These are phyloP conservation scores for Lachnellula arida DNA, from an alignment of 2,329 filamentous ascomycete species.

Conservation along the genomic window DNA sequence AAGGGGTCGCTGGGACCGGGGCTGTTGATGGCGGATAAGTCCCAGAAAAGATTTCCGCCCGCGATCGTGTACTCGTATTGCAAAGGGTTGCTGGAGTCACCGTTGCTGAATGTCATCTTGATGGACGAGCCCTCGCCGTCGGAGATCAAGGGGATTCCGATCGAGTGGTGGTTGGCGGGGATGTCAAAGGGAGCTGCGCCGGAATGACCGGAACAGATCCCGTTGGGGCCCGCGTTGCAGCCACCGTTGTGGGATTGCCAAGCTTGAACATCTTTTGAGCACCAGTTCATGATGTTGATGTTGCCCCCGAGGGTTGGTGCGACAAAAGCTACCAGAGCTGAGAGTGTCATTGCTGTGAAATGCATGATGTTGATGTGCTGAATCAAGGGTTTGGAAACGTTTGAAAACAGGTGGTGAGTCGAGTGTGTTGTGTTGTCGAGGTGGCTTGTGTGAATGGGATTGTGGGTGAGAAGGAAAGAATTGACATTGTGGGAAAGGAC, in stretches of 20 bases:
- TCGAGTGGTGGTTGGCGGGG: background rate
- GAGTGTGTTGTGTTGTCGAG: too few species aligned
- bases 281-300: background rate
- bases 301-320: too few species aligned
- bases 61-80: slow-evolving; percentile 11
- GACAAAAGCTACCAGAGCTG: too few species aligned
- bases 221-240: slow-evolving; percentile 4
- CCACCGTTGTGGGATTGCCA: slow-evolving; percentile 4
- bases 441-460: too few species aligned
- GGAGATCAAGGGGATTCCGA: background rate
- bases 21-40: slow-evolving; percentile 11
- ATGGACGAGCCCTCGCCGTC: slow-evolving; percentile 3
- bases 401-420: too few species aligned
- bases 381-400: too few species aligned
- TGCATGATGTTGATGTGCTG: too few species aligned
- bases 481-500: too few species aligned
- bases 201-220: background rate
- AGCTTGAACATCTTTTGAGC: background rate
- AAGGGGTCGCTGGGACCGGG: slow-evolving; percentile 5
- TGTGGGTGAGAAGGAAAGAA: too few species aligned
- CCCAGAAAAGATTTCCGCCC: slow-evolving; percentile 4
- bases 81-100: slow-evolving; percentile 1
- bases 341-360: too few species aligned
- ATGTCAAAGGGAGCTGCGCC: background rate
- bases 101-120: slow-evolving; percentile 1